Percentiles rank a stretch among this genome's conserved stretches.
Conservation (phyloP, 495 filamentous ascomycete genomes). For the Aspergillus steynii region DNA sequence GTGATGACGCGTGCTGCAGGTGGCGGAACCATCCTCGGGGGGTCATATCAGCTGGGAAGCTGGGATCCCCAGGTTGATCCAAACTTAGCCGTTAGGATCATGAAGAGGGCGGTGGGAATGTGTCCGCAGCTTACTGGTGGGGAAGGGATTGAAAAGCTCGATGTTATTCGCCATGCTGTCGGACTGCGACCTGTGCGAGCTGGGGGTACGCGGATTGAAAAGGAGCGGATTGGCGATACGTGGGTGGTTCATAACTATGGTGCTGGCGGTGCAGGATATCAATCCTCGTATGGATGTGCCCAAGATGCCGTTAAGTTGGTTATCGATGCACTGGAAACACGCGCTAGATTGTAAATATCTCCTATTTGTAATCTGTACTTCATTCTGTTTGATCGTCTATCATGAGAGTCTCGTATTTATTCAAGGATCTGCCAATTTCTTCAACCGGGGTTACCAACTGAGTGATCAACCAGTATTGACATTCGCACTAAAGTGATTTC, state of each 20-base stretch:
- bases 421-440: no score
- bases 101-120: slow-evolving; percentile 69
- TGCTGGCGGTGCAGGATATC: slow-evolving; percentile 68
- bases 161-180: slow-evolving; percentile 77
- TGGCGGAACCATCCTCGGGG: slow-evolving; percentile 74
- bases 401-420: no score
- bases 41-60: slow-evolving; percentile 71
- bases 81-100: slow-evolving; percentile 74
- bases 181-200: slow-evolving; percentile 72
- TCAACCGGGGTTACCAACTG: no score
- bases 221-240: slow-evolving; percentile 60
- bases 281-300: slow-evolving; percentile 78
- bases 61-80: slow-evolving; percentile 78
- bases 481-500: no score
- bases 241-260: slow-evolving; percentile 90
- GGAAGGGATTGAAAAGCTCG: slow-evolving; percentile 68
- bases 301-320: slow-evolving; percentile 65
- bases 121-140: slow-evolving; percentile 64
- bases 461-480: no score
- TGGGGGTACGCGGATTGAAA: slow-evolving; percentile 74
- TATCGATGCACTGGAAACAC: slow-evolving; percentile 45
- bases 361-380: background rate
- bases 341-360: slow-evolving; percentile 16
- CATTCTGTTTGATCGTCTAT: no score
- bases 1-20: slow-evolving; percentile 78